Evolutionary conservation across 768 basidiomycete species (phyloP).

Genomic region (Kondoa subrosea): DNA sequence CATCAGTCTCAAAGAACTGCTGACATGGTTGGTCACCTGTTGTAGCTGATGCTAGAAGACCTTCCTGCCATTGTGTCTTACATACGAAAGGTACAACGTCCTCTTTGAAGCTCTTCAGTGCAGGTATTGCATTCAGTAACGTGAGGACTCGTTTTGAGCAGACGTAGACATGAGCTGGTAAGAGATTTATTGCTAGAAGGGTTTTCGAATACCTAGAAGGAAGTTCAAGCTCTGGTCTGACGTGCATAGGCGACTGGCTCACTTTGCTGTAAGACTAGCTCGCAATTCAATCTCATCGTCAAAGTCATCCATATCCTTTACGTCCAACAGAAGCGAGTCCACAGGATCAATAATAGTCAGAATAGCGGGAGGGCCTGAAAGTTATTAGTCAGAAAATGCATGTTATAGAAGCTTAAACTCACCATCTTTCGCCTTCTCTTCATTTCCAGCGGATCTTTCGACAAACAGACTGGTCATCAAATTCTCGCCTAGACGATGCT

Average conservation of each 20-base stretch:
- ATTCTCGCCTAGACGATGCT: not conserved
- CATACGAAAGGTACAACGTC: conserved; percentile 5
- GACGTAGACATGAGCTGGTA: conserved; percentile 8
- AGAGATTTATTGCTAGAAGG: not conserved
- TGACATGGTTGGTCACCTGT: not conserved
- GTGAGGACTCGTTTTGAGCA: not conserved
- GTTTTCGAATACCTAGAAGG: not conserved
- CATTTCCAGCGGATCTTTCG: not conserved
- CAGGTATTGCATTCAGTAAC: conserved; percentile 3
- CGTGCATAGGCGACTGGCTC: not conserved
- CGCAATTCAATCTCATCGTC: conserved; percentile 6
- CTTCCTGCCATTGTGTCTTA: conserved; percentile 5
- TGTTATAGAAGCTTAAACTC: not conserved
- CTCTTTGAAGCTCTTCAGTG: conserved; percentile 1
- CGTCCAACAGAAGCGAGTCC: not conserved
- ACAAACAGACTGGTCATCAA: not conserved
- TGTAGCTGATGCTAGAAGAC: not conserved
- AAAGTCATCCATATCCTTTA: conserved; percentile 6
- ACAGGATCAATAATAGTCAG: not conserved
- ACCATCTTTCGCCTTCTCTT: conserved; percentile 4
- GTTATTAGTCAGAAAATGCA: not conserved
- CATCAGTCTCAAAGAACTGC: not conserved
- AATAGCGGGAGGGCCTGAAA: conserved; percentile 1
- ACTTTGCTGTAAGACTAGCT: not conserved
- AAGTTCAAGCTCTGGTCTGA: not conserved